Evolutionary conservation across 441 rosid genomes (phyloP), one percentile per base, ranked within the genome.

Genomic region (Erysimum cheiri): DNA sequence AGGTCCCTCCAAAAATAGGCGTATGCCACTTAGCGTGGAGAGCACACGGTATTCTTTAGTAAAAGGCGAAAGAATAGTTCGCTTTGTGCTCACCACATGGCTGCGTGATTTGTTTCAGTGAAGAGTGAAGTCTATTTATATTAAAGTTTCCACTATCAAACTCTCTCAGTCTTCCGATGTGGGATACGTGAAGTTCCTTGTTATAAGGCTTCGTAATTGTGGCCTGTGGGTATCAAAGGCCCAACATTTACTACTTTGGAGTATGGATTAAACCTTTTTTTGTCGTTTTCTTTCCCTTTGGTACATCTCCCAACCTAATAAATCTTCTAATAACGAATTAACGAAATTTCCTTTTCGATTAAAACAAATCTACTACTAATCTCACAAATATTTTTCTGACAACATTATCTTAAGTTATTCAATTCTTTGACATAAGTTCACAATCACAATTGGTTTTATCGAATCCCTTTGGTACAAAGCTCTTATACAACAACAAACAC

Each of bases 11-110:
- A 70, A 70, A 70, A 70, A 61, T 70, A 41, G 53, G 74, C 75
- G 71, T 63, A 69, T 63, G 71, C 67, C 40, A 46, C 62, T 26
- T 47, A 11, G 28, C 24, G 60, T 32, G 36, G 28, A 68, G 74
- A 36, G 77, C 73, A 80, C 85, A 84, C 84, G 82, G 85, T 77
- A 85, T 80, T 84, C 88, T 88, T 83, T 86, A 85, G 87, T 88
- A 81, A 87, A 84, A 87, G 88, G 88, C 86, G 82, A 85, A 85
- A 82, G 92, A 86, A 86, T 90, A 86, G 81, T 81, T 88, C 81
- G 87, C 90, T 84, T 0, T 89, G 85, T 77, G 67, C 82, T 78
- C 83, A 75, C 75, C 67, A 79, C 86, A 54, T 71, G 86, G 85
- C 88, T 84, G 62, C 44, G 62, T 56, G 29, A 1, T 11, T 36